These are phyloP conservation scores for Phylloporus scabripes DNA, from an alignment of 768 basidiomycete genomes.

Conservation along the genomic window DNA sequence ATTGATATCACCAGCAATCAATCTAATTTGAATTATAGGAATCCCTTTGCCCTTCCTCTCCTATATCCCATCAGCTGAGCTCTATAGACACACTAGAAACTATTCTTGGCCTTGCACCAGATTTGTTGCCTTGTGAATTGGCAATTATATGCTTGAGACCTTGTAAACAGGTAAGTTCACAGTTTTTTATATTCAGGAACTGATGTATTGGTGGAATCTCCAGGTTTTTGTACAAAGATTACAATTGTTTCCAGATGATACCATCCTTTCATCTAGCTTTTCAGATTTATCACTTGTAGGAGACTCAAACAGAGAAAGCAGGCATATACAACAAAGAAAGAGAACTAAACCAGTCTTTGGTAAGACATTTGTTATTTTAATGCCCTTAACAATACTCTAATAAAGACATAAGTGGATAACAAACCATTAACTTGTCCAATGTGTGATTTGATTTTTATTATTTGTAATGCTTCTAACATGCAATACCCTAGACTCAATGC, in stretches of 20 bases:
- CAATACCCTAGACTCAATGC: slow-evolving; percentile 26
- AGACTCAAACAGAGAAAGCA: background rate
- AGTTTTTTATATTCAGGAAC: background rate
- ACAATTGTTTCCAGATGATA: slow-evolving; percentile 15
- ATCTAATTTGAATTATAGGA: slow-evolving; percentile 11
- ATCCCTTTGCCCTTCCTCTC: slow-evolving; percentile 16
- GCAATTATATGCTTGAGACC: slow-evolving; percentile 43
- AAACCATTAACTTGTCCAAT: background rate
- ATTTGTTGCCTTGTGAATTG: slow-evolving; percentile 45
- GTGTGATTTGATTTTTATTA: slow-evolving; percentile 14
- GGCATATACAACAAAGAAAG: background rate
- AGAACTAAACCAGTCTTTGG: slow-evolving; percentile 14
- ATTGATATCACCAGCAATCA: accelerated
- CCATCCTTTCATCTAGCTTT: slow-evolving; percentile 12
- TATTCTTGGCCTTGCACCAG: slow-evolving; percentile 40
- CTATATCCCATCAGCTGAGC: background rate
- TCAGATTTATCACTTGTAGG: background rate
- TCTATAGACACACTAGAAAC: slow-evolving; percentile 27
- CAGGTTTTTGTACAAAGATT: slow-evolving; percentile 21
- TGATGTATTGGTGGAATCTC: background rate
- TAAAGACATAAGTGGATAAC: slow-evolving; percentile 10
- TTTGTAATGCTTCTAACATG: background rate
- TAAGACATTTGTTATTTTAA: background rate
- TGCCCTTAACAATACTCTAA: background rate
- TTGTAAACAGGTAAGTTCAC: slow-evolving; percentile 39